Percentiles rank a stretch among this genome's conserved stretches.
Evolutionary conservation across 768 basidiomycete genomes (phyloP).

Genomic region (Russula virescens): DNA sequence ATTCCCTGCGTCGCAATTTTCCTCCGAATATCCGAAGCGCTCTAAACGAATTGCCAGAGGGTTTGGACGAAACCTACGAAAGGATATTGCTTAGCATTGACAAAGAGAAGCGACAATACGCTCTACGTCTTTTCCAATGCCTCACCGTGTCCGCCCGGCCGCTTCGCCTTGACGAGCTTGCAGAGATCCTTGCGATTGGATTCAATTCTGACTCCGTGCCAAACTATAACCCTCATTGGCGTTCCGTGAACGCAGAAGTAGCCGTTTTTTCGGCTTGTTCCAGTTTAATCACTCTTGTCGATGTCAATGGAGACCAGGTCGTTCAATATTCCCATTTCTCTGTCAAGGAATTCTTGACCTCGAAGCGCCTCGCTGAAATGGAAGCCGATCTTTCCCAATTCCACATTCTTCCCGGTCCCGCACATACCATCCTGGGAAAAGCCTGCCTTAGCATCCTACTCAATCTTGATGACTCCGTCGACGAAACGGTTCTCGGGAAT

Average conservation of each 20-base stretch:
- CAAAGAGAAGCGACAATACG: slow-evolving; percentile 4
- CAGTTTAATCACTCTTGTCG: background rate
- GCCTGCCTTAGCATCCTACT: slow-evolving; percentile 1
- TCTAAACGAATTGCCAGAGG: background rate
- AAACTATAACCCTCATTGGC: background rate
- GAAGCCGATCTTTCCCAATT: background rate
- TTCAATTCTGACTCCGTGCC: background rate
- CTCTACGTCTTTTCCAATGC: background rate
- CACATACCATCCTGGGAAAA: slow-evolving; percentile 1
- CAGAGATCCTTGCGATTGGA: slow-evolving; percentile 7
- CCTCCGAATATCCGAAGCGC: background rate
- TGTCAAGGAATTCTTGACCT: slow-evolving; percentile 10
- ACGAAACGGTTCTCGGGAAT: background rate
- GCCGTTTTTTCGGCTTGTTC: slow-evolving; percentile 5
- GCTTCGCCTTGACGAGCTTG: slow-evolving; percentile 9
- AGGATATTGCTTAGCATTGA: background rate
- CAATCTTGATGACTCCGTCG: background rate
- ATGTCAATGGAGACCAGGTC: background rate
- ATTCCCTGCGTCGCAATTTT: background rate
- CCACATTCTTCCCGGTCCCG: background rate
- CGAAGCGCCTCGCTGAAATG: background rate
- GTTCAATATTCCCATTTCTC: slow-evolving; percentile 11
- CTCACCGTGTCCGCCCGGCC: slow-evolving; percentile 1
- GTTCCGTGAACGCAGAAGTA: background rate
- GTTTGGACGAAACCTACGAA: slow-evolving; percentile 10